Base-by-base conservation (phyloP, 1,284 basidiomycete genomes). In the Boletus semigastroideus region DNA sequence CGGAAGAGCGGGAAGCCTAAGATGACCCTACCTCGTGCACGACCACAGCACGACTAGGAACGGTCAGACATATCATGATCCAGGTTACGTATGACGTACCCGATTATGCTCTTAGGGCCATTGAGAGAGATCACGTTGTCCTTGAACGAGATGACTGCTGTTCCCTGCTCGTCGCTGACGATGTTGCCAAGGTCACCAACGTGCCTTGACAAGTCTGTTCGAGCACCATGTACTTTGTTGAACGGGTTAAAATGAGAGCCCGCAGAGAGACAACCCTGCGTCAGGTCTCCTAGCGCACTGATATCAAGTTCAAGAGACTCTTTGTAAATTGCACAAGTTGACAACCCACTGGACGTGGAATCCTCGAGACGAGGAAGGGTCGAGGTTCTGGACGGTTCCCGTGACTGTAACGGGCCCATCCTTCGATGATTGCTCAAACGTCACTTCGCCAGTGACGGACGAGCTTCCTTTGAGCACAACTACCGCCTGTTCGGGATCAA, bases 101-200 rank as follows among this genome's bases (percentile, higher is more conserved):
- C 87, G 48, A 92, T 59, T 59, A 92, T 85, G 61, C 83, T 87
- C 60, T 78, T 69, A 10, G 80, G 78, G 8, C 89, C 89, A 56
- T 84, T 86, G 52, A 93, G 77, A 39, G 85, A 82, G 53, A 92
- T 79, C 44, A 80, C 57, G 31, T 64, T 64, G 67, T 92, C 90
- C 54, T 74, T 70, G 59, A 91, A 76, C 16, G 74, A 74, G 64
- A 92, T 75, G 22, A 66, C 69, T 20, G 83, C 85, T 30, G 73
- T 74, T 40, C 90, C 90, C 45, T 72, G 63, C 16, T 68, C 72
- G 65, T 92, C 79, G 50, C 80, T 79, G 61, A 78, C 63, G 62
- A 92, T 82, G 67, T 92, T 87, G 36, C 89, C 90, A 53, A 92
- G 71, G 66, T 93, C 90, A 16, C 90, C 90, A 25, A 87, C 80